phyloP scores from a whole-genome alignment of 176 grass and related monocot species.

The Lolium multiflorum region DNA sequence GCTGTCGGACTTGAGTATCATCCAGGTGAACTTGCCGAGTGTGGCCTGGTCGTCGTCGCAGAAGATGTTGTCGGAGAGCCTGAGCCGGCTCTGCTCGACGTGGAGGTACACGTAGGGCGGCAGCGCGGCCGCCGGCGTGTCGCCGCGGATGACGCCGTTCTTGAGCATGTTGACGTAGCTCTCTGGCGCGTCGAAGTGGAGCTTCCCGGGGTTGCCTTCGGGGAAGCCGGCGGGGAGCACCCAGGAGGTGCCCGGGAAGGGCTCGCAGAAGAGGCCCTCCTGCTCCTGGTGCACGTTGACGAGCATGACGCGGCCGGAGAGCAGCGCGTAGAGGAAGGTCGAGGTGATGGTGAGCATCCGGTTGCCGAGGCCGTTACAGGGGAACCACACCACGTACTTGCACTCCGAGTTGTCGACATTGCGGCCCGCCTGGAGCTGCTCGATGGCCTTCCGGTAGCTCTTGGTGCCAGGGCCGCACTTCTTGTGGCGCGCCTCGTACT shows the following conservation, averaged over 20 bases:
- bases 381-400: slow-evolving; percentile 87
- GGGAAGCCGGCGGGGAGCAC: slow-evolving; percentile 69
- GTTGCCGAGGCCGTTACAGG: slow-evolving; percentile 88
- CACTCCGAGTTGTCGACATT: slow-evolving; percentile 54
- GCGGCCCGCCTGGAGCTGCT: slow-evolving; percentile 65
- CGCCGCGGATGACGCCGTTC: slow-evolving; percentile 34
- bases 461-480: slow-evolving; percentile 72
- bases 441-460: slow-evolving; percentile 62
- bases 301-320: slow-evolving; percentile 79
- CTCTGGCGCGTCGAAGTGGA: slow-evolving; percentile 58
- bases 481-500: slow-evolving; percentile 82
- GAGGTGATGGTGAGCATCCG: slow-evolving; percentile 82
- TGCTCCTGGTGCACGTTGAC: slow-evolving; percentile 57
- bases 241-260: slow-evolving; percentile 81
- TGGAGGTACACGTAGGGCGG: slow-evolving; percentile 80
- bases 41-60: slow-evolving; percentile 70
- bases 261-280: slow-evolving; percentile 83
- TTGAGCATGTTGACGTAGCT: slow-evolving; percentile 83
- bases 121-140: slow-evolving; percentile 48
- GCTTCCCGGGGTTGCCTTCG: slow-evolving; percentile 45
- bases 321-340: slow-evolving; percentile 79
- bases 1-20: slow-evolving; percentile 81
- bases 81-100: slow-evolving; percentile 54
- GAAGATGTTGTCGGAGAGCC: slow-evolving; percentile 72
- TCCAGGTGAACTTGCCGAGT: slow-evolving; percentile 81